A percentile compares a stretch with the other conserved stretches of the same genome.
Conservation (phyloP, 2,329 filamentous ascomycete genomes). For the Ustilaginoidea virens region DNA sequence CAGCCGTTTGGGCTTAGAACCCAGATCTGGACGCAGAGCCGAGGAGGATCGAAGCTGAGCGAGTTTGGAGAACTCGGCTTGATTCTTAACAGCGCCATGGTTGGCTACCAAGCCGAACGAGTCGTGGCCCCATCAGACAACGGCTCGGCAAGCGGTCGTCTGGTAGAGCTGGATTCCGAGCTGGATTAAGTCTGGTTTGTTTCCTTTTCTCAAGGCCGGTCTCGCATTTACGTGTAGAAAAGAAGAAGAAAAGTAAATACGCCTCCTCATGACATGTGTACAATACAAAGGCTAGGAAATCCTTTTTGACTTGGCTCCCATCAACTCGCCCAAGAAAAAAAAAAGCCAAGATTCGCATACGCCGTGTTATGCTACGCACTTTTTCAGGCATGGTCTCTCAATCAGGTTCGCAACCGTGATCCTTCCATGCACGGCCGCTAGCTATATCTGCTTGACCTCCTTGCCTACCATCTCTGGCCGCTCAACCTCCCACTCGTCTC, state of each 20-base stretch:
- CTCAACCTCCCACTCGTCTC: conserved; percentile 90
- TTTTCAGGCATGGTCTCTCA: neutral
- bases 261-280: conserved; percentile 2
- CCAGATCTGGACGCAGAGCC: conserved; percentile 25
- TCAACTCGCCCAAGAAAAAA: no score
- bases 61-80: conserved; percentile 32
- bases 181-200: conserved; percentile 19
- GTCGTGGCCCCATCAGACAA: conserved; percentile 7
- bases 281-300: neutral
- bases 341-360: no score
- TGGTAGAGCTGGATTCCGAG: conserved; percentile 21
- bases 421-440: no score
- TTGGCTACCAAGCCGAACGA: conserved; percentile 9
- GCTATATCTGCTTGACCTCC: conserved; percentile 71
- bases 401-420: no score
- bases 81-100: conserved; percentile 23
- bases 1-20: conserved; percentile 28
- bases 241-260: conserved; percentile 4
- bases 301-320: neutral
- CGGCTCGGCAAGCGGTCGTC: conserved; percentile 9
- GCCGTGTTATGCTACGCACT: neutral
- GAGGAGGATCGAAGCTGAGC: conserved; percentile 17
- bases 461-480: conserved; percentile 81
- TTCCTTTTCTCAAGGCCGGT: no score
- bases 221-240: no score